Evolutionary conservation across 73 alveolate species (phyloP), one percentile per base, ranked within the genome.

Genomic region (Symbiodinium pilosum): DNA sequence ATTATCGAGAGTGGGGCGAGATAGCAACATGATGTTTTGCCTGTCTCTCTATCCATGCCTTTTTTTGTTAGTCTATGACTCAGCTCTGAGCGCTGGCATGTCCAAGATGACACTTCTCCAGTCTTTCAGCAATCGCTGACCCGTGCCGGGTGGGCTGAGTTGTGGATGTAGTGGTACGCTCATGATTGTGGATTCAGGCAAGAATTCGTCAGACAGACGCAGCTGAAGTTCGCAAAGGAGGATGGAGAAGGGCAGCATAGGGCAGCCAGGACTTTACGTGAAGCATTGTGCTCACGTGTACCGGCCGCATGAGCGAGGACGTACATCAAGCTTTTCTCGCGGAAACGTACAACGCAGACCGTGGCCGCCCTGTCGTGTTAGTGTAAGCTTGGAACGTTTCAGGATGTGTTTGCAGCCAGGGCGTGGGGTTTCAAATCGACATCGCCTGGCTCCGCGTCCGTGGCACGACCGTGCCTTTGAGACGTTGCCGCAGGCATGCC

Each of bases 401-500:
- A 8, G 77, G 8, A 59, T 14, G 59, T 47, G 59, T 14, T 47
- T 6, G 6, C 59, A 16, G 44, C 41, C 85, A 73, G 85, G 85
- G 14, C 85, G 85, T 12, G 44, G 85, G 34, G 28, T 73, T 7
- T 73, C 85, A n/a, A 34, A 36, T 16, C 85, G 85, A 28, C 85
- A 73, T 26, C 0, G 85, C 30, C 85, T 73, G 85, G 85, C 85
- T n/a, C 85, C 85, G 28, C 85, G 85, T 12, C 85, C 85, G 34
- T 73, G 85, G 85, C 85, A 73, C 44, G 85, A 73, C 44, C 41
- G 43, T 5, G 85, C 41, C 85, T 73, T 73, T 43, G 85, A 73
- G 85, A 36, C 85, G 34, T 43, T 73, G 85, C 85, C 85, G n/a
- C 44, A 73, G 85, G 85, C 43, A 28, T 6, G 34, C 73, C 26